A percentile compares a stretch with the other conserved stretches of the same genome.
phyloP scores from a whole-genome alignment of 2,329 filamentous ascomycete species.

The Clathrospora elynae region DNA sequence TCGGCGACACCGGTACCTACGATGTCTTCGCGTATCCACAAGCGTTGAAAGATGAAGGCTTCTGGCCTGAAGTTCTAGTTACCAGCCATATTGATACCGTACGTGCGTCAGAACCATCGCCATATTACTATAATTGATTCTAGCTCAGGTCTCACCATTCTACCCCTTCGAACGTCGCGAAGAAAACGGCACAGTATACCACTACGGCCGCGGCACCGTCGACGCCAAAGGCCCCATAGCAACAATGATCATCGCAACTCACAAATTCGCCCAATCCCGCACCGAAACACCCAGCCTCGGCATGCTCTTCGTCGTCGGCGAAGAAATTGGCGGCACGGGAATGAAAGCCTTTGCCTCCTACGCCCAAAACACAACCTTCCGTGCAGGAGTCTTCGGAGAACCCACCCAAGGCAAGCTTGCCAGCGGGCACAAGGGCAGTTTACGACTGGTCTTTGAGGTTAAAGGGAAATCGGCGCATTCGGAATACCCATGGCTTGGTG shows the following conservation, averaged over 20 bases:
- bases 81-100: constrained; percentile 79
- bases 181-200: constrained; percentile 57
- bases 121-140: not conserved
- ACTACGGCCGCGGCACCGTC: constrained; percentile 71
- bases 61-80: constrained; percentile 64
- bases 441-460: constrained; percentile 68
- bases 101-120: not conserved
- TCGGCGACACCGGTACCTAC: constrained; percentile 59
- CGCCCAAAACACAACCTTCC: constrained; percentile 52
- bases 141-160: constrained; percentile 58
- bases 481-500: constrained; percentile 86
- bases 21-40: constrained; percentile 72
- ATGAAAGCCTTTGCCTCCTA: constrained; percentile 62
- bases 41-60: constrained; percentile 44
- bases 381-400: constrained; percentile 85
- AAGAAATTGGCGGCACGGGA: constrained; percentile 79
- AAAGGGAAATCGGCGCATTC: constrained; percentile 80
- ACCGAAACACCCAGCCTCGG: constrained; percentile 45
- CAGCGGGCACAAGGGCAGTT: constrained; percentile 84
- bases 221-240: constrained; percentile 64
- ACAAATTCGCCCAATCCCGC: constrained; percentile 54
- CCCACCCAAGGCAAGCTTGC: constrained; percentile 87
- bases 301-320: constrained; percentile 72
- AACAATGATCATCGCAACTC: constrained; percentile 71
- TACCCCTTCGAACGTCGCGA: constrained; percentile 64